Base-by-base conservation (phyloP, 441 rosid species). In the Gossypium trilobum region DNA sequence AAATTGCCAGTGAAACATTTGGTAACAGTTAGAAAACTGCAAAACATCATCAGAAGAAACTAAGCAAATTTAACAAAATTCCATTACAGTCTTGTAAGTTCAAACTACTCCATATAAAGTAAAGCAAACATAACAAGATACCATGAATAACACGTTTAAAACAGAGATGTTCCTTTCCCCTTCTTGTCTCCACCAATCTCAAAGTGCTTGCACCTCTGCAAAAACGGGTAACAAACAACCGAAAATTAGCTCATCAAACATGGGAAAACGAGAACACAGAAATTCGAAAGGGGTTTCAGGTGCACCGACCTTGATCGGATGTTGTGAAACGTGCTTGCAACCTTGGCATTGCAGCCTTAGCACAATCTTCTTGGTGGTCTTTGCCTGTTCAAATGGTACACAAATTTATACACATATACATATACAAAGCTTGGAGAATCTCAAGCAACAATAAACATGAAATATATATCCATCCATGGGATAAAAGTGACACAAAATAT, bases 121-220 rank as follows among this genome's bases (percentile, higher is more conserved):
- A 25, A 23, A 4, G 25, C 55, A 2, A 33, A 25, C 39, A 27
- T 5, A 58, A 25, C 72, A 51, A 25, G 17, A 31, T 14, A 52
- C 0, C 19, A 31, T 4, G 22, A 50, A 27, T 23, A 27, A 16
- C 33, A 64, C 66, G 72, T 75, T 61, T 79, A 84, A 74, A 86
- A 86, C 11, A 87, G 82, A 23, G 88, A 87, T 55, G 90, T 87
- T 57, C 85, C 87, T 80, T 85, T 87, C 31, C 87, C 87, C 80
- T 82, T 85, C 87, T 85, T 87, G 81, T 83, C 90, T 64, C 87
- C 87, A 76, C 88, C 88, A 33, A 85, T 82, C 64, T 87, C 90
- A 59, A 85, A 85, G 77, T 81, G 90, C 82, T 86, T 83, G 83
- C 89, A 86, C 58, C 88, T 84, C 85, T 81, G 79, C 69, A 74